Conservation (phyloP, 1,139 yeast genomes). For the Fermentozyma sake region DNA sequence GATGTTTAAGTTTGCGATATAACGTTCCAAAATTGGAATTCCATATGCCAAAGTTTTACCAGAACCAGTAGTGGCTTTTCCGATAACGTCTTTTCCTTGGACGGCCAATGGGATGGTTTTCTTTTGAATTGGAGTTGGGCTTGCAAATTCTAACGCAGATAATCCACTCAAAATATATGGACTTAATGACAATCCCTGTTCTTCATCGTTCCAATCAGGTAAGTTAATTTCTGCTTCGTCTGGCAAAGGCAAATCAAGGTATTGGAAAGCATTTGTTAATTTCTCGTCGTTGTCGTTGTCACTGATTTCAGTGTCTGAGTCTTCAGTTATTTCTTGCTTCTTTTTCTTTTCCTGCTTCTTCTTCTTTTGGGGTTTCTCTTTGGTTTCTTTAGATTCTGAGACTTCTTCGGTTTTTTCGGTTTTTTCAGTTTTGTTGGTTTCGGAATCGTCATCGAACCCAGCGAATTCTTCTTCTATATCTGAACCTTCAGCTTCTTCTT, state of each 20-base stretch:
- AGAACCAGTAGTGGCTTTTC: constrained; percentile 97
- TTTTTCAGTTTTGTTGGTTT: too few relatives aligned
- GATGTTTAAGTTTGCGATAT: constrained; percentile 27
- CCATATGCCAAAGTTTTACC: constrained; percentile 98
- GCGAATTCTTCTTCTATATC: constrained; percentile 14
- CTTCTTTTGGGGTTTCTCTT: constrained; percentile 6
- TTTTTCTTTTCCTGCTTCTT: constrained; percentile 13
- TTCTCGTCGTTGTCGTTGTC: constrained; percentile 13
- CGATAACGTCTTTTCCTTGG: constrained; percentile 76
- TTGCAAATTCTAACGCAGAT: constrained; percentile 49
- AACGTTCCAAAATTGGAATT: constrained; percentile 80
- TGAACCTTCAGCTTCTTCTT: constrained; percentile 6
- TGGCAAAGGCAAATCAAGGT: constrained; percentile 27
- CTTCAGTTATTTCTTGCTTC: constrained; percentile 10
- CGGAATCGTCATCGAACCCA: constrained; percentile 27
- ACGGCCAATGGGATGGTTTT: constrained; percentile 73
- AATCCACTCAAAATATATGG: constrained; percentile 58
- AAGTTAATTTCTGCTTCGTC: constrained; percentile 39
- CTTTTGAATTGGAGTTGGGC: constrained; percentile 83
- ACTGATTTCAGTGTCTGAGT: constrained; percentile 12
- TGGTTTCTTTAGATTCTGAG: constrained; percentile 11
- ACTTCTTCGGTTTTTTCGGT: constrained; percentile 6
- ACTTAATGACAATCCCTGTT: constrained; percentile 35
- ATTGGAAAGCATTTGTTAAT: constrained; percentile 19
- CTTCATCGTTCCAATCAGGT: constrained; percentile 54